Base-by-base conservation (phyloP, 2,329 filamentous ascomycete genomes). In the Alternaria atra region DNA sequence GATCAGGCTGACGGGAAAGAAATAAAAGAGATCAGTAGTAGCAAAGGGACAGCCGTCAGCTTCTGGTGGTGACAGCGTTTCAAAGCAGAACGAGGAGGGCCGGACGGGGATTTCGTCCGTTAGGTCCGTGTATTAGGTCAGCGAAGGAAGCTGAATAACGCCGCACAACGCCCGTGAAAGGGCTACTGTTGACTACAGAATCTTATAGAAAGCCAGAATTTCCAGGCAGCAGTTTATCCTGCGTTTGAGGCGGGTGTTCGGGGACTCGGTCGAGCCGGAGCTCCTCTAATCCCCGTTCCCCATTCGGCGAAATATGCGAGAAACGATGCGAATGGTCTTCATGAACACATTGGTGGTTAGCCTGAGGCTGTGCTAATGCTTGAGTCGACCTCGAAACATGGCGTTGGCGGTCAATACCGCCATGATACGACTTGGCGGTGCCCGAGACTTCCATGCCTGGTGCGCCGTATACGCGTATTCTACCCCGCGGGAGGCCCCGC, bases 91-190 rank as follows among this genome's bases (percentile, higher is more conserved):
- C 34, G 50, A 55, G 39, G 47, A 56, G 25, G 37, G n/a, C 13
- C 64, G 66, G 64, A 64, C 60, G 43, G 46, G 42, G 13, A 12
- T 37, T 61, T 64, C 60, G 64, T 66, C 64, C 66, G 64, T 34
- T 48, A 56, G 23, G 23, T 17, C 53, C 48, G 54, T 50, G 59
- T 53, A 52, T 65, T 61, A 65, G 54, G 59, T 66, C 61, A 66
- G 64, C 64, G 30, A 9, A 17, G 10, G 42, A 50, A 56, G 61
- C 54, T 61, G 61, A 65, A 39, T 58, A 65, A 67, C 58, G 43
- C 50, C 52, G 51, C 30, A 30, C 32, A 39, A 63, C 25, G 17
- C 32, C 47, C 51, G 15, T 42, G 39, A 58, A 54, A 25, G 48
- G 57, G 59, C 37, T 54, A 62, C 60, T 48, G 63, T 55, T 60